Base-by-base conservation (phyloP, 192 early-diverging fungal genomes). In the Spizellomyces punctatus region DNA sequence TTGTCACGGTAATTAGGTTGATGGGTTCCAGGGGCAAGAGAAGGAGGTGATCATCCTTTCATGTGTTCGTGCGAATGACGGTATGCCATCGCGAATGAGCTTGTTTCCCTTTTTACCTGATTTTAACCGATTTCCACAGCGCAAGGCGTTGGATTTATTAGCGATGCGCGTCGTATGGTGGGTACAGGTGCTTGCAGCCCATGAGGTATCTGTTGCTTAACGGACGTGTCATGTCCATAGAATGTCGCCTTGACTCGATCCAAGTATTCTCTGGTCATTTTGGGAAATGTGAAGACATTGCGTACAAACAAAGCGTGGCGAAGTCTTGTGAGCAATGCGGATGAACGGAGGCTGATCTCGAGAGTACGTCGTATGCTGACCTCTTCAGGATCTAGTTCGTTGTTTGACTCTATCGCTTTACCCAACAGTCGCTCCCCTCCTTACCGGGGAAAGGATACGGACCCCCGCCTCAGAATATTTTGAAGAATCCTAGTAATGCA, bases 21-120 rank as follows among this genome's bases (percentile, higher is more conserved):
- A 98, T 76, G 95, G 95, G 10, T 99, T 99, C 73, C 95, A 99
- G 80, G 96, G 95, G 6, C 93, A 96, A 78, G 95, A 98, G 75
- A 98, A 98, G 75, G 96, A 97, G 19, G 92, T 98, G 46, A 93
- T 99, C 44, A 94, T 99, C 58, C 92, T 99, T 64, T 95, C 94
- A 0, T 96, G 93, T 67, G 97, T 99, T 17, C 86, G 96, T 45
- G 90, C 95, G 6, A 88, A 73, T 41, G 21, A 66, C 6, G 74
- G 76, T 69, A 76, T 22, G 12, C 4, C 41, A 12, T 14, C 59
- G 0, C 22, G 19, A 14, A 4, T 22, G 14, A n/a, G 12, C 22
- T 42, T 19, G 21, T 4, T 19, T n/a, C 41, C 21, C 59, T 14
- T 14, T 22, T 61, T 12, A 19, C 22, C 14, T 61, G 12, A 22